Base-by-base conservation (phyloP, 768 basidiomycete genomes). In the Lentinula sp. region DNA sequence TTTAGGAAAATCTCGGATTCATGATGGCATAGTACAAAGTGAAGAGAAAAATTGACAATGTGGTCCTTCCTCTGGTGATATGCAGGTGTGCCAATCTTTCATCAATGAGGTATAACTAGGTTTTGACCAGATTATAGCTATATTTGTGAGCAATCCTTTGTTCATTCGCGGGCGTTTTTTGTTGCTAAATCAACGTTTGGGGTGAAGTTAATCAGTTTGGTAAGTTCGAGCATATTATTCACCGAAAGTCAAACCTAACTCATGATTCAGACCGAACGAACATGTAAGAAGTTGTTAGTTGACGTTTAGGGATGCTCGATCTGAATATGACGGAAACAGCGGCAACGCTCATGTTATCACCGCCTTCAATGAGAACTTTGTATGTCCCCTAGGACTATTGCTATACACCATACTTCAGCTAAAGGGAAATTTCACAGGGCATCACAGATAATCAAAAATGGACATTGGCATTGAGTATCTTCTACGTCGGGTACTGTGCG, bases 401-500 rank as follows among this genome's bases (percentile, higher is more conserved):
- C 28, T 28, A 28, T 28, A 2, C 28, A 28, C 28, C 28, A 28
- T 28, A 28, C 28, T 28, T 28, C 28, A 2, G 28, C 28, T 28
- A 28, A 28, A 28, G 28, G 3, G 33, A 36, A 54, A 36, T 10
- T 15, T 39, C 49, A 6, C 43, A 83, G 81, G 82, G 77, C 20
- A 77, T 85, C 54, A 77, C 78, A 20, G 69, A 73, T 48, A 85
- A 85, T 65, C 73, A 79, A 61, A 81, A 78, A 68, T 84, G 83
- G 83, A 84, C 83, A 0, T 68, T 84, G 9, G 83, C 77, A 3
- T 68, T 84, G 48, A 82, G 81, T 61, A 82, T 85, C 28, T 85
- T 85, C 69, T 84, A 85, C 61, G 81, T 83, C 28, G 83, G 83
- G 48, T 85, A 85, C 64, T 84, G 83, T 83, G 61, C 60, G 75